A percentile compares a stretch with the other conserved stretches of the same genome.
Evolutionary conservation across 2,329 filamentous ascomycete species (phyloP).

Genomic region (Xylaria sp.): DNA sequence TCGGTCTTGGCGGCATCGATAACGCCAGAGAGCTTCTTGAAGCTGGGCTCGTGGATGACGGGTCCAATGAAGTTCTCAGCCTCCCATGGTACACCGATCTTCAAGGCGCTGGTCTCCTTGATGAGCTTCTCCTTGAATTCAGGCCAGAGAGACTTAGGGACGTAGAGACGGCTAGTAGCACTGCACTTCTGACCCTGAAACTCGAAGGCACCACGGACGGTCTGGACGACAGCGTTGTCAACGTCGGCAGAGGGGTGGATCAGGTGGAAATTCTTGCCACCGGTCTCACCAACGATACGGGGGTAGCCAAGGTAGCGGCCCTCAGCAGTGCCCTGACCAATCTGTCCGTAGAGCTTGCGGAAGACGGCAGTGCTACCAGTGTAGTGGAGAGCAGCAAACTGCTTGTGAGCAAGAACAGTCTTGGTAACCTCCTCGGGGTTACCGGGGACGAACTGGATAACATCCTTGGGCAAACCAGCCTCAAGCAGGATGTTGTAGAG

Average conservation of each 20-base stretch:
- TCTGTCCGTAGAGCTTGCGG: constrained; percentile 80
- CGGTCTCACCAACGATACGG: constrained; percentile 83
- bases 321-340: constrained; percentile 73
- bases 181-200: constrained; percentile 91
- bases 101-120: constrained; percentile 63
- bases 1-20: constrained; percentile 80
- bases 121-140: constrained; percentile 63
- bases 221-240: constrained; percentile 73
- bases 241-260: constrained; percentile 73
- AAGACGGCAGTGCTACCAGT: constrained; percentile 91
- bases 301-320: constrained; percentile 81
- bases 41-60: constrained; percentile 76
- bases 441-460: constrained; percentile 91
- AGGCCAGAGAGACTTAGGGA: constrained; percentile 69
- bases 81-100: constrained; percentile 62
- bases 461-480: constrained; percentile 80
- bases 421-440: constrained; percentile 80
- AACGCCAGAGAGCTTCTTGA: constrained; percentile 70
- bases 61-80: constrained; percentile 80
- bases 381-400: constrained; percentile 91
- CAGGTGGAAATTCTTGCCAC: constrained; percentile 90
- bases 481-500: constrained; percentile 87
- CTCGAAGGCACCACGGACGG: constrained; percentile 81
- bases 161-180: constrained; percentile 74
- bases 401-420: constrained; percentile 65